These are phyloP conservation scores for Talaromyces pinophilus DNA, from an alignment of 2,329 filamentous ascomycete species.

Conservation along the genomic window DNA sequence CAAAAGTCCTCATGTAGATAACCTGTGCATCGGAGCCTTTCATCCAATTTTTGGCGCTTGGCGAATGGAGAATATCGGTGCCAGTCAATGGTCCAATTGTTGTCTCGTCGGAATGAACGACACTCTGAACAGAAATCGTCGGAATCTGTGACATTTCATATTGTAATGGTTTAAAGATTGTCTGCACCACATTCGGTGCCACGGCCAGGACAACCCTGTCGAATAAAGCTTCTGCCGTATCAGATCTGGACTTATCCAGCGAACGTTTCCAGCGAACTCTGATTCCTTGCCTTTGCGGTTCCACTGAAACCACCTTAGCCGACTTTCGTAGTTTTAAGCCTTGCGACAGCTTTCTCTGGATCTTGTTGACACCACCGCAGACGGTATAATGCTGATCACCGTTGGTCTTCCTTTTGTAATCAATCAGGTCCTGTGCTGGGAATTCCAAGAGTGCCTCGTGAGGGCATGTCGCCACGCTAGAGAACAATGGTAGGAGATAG, in stretches of 20 bases:
- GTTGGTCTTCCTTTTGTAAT: constrained; percentile 42
- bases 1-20: background rate
- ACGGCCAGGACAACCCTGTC: background rate
- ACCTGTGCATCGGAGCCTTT: background rate
- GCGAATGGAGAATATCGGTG: background rate
- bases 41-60: background rate
- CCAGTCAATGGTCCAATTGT: background rate
- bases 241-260: background rate
- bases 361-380: background rate
- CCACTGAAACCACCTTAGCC: background rate
- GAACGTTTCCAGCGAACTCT: background rate
- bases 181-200: background rate
- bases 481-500: constrained; percentile 58
- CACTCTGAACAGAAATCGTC: background rate
- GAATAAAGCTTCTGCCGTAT: background rate
- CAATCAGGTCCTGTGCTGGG: constrained; percentile 26
- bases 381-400: background rate
- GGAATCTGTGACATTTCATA: background rate
- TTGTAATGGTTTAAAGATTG: background rate
- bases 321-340: background rate
- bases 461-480: constrained; percentile 45
- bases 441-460: constrained; percentile 28
- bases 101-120: background rate
- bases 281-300: background rate
- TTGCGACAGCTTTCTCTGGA: background rate